Evolutionary conservation across 352 stramenopile genomes (phyloP), one percentile per base, ranked within the genome.

Genomic region (Phytophthora brassicae): DNA sequence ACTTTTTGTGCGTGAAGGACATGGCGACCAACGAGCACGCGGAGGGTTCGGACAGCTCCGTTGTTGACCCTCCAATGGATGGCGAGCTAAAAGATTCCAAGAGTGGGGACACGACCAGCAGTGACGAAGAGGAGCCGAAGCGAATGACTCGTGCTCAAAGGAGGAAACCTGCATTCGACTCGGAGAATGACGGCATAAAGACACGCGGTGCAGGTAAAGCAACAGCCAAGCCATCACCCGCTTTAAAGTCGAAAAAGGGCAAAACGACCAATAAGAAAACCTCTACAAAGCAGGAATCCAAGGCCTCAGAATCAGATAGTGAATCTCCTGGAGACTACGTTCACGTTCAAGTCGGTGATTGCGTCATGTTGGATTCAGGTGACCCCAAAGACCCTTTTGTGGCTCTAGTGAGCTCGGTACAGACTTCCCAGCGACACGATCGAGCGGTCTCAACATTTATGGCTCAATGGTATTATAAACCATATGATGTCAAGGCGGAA

Each of bases 391-490:
- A 94, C 52, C 66, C 81, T 20, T 92, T 74, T 48, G 72, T 94
- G 23, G 86, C 86, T 12, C 77, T 94, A 9, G 86, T 94, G 20
- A 88, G 79, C 60, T 81, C 71, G 6, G 75, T 94, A 4, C 79
- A 92, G 66, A 78, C 74, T 1, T 89, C 82, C 19, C 75, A 82
- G 48, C 75, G 77, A 13, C 64, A 72, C 42, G 56, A 77, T 8
- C 79, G 77, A 41, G 58, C 60, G 20, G 68, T 82, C 24, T 72
- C 54, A 3, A 77, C 66, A 16, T 94, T 94, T 58, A 90, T 85
- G 31, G 86, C 81, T 22, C 81, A 92, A 61, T 94, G 86, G 86
- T 94, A 91, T 48, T 94, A 92, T 63, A 92, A 92, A 52, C 79
- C 81, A 0, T 79, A 90, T 7, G 86, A 94, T 46, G 70, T 94